phyloP scores from a whole-genome alignment of 2,329 filamentous ascomycete genomes.

The Penicillium sp. region DNA sequence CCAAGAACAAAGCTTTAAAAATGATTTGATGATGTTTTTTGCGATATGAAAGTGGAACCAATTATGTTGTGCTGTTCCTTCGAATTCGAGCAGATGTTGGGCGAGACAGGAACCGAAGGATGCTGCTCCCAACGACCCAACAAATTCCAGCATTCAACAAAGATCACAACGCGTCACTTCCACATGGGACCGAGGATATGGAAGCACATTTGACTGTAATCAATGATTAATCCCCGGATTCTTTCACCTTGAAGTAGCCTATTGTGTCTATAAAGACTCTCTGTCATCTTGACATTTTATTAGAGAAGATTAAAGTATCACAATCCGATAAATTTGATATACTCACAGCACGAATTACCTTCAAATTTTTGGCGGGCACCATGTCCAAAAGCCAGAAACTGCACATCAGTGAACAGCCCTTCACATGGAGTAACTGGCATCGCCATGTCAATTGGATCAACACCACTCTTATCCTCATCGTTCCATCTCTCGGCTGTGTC shows the following conservation, averaged over 20 bases:
- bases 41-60: too few species aligned
- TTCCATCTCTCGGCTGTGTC: constrained; percentile 69
- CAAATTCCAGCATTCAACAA: not conserved
- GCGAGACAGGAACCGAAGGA: not conserved
- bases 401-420: constrained; percentile 75
- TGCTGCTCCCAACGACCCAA: constrained; percentile 3
- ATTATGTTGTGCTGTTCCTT: not conserved
- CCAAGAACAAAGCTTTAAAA: too few species aligned
- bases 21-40: too few species aligned
- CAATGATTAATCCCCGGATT: not conserved
- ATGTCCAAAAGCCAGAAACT: constrained; percentile 51
- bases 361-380: not conserved
- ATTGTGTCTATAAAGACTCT: not conserved
- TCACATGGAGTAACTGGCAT: constrained; percentile 77
- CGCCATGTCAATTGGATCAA: constrained; percentile 91
- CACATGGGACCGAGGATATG: not conserved
- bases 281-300: not conserved
- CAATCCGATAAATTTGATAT: not conserved
- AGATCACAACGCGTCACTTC: not conserved
- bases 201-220: not conserved
- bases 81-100: not conserved
- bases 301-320: not conserved
- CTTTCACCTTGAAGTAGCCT: not conserved
- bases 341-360: not conserved
- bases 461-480: constrained; percentile 69